Evolutionary conservation across 2,329 filamentous ascomycete species (phyloP).

Genomic region (Sporothrix variecibatus): DNA sequence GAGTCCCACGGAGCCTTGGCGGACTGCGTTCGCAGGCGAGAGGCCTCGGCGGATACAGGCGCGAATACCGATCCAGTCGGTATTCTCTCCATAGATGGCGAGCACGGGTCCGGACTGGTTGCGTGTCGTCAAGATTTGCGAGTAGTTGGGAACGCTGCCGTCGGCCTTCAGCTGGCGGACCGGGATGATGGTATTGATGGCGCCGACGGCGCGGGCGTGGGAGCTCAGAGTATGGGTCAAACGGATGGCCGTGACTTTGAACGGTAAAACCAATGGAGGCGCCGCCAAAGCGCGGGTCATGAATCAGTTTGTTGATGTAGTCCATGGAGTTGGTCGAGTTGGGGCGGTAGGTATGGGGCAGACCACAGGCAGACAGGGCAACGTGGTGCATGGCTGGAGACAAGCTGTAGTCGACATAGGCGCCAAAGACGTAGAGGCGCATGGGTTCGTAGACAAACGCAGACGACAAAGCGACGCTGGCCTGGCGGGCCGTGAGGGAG

Average conservation of each 20-base stretch:
- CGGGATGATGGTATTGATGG: conserved; percentile 70
- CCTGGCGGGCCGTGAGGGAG: conserved; percentile 57
- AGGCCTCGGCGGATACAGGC: conserved; percentile 66
- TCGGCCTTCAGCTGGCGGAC: conserved; percentile 50
- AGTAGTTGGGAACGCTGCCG: conserved; percentile 46
- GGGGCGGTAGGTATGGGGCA: conserved; percentile 67
- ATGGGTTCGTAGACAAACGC: conserved; percentile 65
- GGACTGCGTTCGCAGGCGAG: conserved; percentile 65
- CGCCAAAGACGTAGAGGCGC: conserved; percentile 68
- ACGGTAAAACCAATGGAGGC: conserved; percentile 68
- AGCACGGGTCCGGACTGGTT: conserved; percentile 62
- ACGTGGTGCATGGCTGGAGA: conserved; percentile 74
- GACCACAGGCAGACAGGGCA: conserved; percentile 65
- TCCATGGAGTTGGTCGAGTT: conserved; percentile 62
- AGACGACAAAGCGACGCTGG: conserved; percentile 61
- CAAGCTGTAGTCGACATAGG: conserved; percentile 66
- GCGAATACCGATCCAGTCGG: conserved; percentile 43
- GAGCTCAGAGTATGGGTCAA: conserved; percentile 65
- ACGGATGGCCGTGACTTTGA: conserved; percentile 67
- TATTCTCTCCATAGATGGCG: conserved; percentile 62
- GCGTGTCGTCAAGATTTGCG: conserved; percentile 48
- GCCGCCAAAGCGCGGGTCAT: conserved; percentile 63
- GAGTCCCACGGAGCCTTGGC: conserved; percentile 54
- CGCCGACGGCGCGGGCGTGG: conserved; percentile 70
- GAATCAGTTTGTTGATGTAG: conserved; percentile 60